Conservation (phyloP, 805 yeast species). For the Ascoidea asiatica region DNA sequence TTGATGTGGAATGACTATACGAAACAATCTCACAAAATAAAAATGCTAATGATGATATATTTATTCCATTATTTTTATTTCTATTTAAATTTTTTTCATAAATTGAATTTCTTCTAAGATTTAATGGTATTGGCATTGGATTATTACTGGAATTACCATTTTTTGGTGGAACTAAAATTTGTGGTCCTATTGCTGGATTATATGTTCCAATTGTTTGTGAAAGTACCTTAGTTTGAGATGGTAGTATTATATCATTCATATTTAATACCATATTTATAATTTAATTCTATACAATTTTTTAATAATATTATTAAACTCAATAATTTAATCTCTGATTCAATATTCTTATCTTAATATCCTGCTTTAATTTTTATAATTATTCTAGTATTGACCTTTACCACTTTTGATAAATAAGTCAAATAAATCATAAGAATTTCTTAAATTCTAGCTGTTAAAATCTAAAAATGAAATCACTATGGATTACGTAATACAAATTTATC, state of each 20-base stretch:
- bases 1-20: conserved; percentile 45
- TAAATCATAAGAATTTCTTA: too few relatives aligned
- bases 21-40: conserved; percentile 60
- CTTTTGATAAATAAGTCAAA: too few relatives aligned
- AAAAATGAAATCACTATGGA: too few relatives aligned
- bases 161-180: conserved; percentile 1
- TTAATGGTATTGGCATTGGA: conserved; percentile 14
- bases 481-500: too few relatives aligned
- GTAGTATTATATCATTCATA: conserved; percentile 7
- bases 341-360: too few relatives aligned
- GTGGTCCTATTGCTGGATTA: conserved; percentile 10
- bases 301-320: too few relatives aligned
- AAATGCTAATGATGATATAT: conserved; percentile 52
- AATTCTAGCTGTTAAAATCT: too few relatives aligned
- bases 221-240: conserved; percentile 3
- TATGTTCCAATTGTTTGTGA: conserved; percentile 3
- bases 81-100: conserved; percentile 62
- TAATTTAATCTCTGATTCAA: too few relatives aligned
- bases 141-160: neutral
- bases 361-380: too few relatives aligned
- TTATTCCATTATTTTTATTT: conserved; percentile 53
- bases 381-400: too few relatives aligned
- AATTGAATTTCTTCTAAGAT: conserved; percentile 19
- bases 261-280: too few relatives aligned
- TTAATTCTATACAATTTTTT: too few relatives aligned